Percentiles rank a stretch among this genome's conserved stretches.
These are phyloP conservation scores for Heliocybe sulcata DNA, from an alignment of 1,284 basidiomycete species.

Conservation along the genomic window DNA sequence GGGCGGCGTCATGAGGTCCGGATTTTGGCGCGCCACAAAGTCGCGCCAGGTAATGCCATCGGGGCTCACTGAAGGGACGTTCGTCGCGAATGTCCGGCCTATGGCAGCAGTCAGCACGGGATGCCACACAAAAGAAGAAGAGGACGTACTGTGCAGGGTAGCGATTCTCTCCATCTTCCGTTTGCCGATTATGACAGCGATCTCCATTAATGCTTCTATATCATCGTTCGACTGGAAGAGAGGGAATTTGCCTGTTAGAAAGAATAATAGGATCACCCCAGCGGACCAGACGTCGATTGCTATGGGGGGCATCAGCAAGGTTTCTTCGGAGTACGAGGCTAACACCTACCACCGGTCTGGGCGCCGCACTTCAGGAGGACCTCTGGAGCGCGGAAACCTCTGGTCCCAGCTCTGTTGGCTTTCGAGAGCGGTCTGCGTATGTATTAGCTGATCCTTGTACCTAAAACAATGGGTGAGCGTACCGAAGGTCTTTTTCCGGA, in stretches of 20 bases:
- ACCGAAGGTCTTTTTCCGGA: constrained; percentile 63
- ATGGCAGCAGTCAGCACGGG: constrained; percentile 6
- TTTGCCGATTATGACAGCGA: constrained; percentile 83
- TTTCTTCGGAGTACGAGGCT: constrained; percentile 2
- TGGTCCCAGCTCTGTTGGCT: constrained; percentile 93
- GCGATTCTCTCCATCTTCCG: constrained; percentile 83
- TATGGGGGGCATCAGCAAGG: constrained; percentile 21
- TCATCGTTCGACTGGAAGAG: constrained; percentile 95
- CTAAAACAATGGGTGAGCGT: constrained; percentile 7
- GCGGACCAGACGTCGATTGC: constrained; percentile 97
- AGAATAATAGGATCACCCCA: constrained; percentile 89
- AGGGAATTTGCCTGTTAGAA: constrained; percentile 90
- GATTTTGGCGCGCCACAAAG: constrained; percentile 76
- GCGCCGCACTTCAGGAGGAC: constrained; percentile 94
- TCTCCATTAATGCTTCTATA: constrained; percentile 92
- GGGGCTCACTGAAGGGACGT: constrained; percentile 68
- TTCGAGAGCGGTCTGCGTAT: constrained; percentile 70
- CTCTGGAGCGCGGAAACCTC: constrained; percentile 96
- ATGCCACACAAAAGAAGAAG: constrained; percentile 4
- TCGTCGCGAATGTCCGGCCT: constrained; percentile 86
- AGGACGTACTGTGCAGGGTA: constrained; percentile 76
- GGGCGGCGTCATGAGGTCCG: constrained; percentile 54
- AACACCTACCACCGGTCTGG: constrained; percentile 85
- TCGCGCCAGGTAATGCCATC: constrained; percentile 64
- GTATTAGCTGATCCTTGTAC: neutral